Evolutionary conservation across 495 filamentous ascomycete genomes (phyloP).

Genomic region (Astrothelium subdiscretum): DNA sequence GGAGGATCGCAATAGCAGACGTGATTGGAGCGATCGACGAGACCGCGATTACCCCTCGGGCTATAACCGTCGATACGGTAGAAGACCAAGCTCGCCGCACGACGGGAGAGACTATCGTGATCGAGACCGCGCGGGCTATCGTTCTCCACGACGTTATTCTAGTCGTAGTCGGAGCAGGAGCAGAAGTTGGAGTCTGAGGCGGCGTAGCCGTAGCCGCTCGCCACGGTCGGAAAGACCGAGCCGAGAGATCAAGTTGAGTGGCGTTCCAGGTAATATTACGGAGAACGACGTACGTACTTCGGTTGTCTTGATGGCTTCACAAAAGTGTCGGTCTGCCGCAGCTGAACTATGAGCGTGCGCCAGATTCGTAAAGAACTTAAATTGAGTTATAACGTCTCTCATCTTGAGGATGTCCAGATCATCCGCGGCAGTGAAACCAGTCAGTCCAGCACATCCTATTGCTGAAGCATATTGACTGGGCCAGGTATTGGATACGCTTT

Average conservation of each 20-base stretch:
- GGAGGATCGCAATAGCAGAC: constrained; percentile 6
- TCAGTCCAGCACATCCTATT: constrained; percentile 59
- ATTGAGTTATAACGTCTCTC: background rate
- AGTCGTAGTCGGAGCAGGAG: constrained; percentile 32
- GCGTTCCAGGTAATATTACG: constrained; percentile 45
- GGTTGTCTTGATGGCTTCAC: constrained; percentile 48
- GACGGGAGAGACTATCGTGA: constrained; percentile 39
- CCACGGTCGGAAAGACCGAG: constrained; percentile 39
- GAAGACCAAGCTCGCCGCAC: background rate
- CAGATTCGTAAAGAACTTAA: constrained; percentile 42
- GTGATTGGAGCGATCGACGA: constrained; percentile 11
- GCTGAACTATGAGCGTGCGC: constrained; percentile 22
- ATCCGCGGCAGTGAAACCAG: constrained; percentile 63
- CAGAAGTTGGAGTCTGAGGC: constrained; percentile 33
- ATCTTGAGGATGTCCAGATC: constrained; percentile 43
- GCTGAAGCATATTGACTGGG: constrained; percentile 28
- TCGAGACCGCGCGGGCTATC: constrained; percentile 45
- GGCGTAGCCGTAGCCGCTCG: constrained; percentile 24
- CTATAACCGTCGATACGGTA: background rate
- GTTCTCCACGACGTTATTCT: constrained; percentile 36
- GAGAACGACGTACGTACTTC: constrained; percentile 51
- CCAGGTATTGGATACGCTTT: constrained; percentile 55
- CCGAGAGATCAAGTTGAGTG: constrained; percentile 51
- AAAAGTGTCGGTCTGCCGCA: constrained; percentile 40
- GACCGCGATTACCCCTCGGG: constrained; percentile 27